Base-by-base conservation (phyloP, 2,329 filamentous ascomycete species). In the Xylariaceae sp. region DNA sequence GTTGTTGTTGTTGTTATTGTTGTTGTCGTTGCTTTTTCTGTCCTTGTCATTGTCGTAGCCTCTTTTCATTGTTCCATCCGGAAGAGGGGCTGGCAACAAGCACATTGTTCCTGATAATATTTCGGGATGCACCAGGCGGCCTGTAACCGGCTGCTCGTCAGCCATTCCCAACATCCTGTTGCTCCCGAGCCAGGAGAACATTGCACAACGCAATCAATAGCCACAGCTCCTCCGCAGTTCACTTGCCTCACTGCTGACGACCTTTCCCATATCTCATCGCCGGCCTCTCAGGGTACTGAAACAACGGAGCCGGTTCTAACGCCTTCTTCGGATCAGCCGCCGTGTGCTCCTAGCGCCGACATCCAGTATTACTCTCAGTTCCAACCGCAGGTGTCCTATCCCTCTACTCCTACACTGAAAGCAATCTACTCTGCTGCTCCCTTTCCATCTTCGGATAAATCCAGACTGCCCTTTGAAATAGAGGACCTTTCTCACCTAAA, bases 361-460 rank as follows among this genome's bases (percentile, higher is more conserved):
- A 30, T 64, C 41, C 30, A 57, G 1, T 63, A 64, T 40, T 52
- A 54, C 45, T 48, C 54, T 30, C 62, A 59, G 7, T 30, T 39
- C n/a, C 54, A 47, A 34, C 47, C 45, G 11, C 44, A 34, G 32
- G 31, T 30, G 32, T 43, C 51, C 32, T 50, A 34, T 35, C 48
- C 67, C 31, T 57, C 59, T 19, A 60, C 61, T 43, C 62, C 65
- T 53, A 62, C 65, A 26, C 60, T 60, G 2, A 53, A 61, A 45
- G 54, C 55, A 48, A 51, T 61, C 47, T 72, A 71, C 67, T 66
- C 68, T 37, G 74, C 68, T 37, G 74, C 71, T 30, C 72, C 74
- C 32, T 72, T 70, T 8, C 32, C 41, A 7, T 57, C 19, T 19
- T 19, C 59, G 6, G 65, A 45, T 3, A 19, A 32, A 67, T 6